These are phyloP conservation scores for Ceratorhiza oryzae-sativae DNA, from an alignment of 1,284 basidiomycete genomes.

Conservation along the genomic window DNA sequence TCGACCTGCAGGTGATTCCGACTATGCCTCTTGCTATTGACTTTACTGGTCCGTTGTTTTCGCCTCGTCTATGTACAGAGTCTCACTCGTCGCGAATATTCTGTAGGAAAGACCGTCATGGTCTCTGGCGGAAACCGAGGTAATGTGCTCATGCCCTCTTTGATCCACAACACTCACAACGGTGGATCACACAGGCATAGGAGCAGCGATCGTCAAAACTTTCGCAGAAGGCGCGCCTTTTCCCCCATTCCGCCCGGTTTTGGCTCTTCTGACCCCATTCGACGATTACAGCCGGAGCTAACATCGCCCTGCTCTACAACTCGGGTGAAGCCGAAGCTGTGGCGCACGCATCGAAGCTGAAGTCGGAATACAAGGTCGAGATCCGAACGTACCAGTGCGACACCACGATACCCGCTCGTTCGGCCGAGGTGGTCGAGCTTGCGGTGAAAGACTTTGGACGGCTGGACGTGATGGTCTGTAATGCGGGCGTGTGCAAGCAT, in stretches of 20 bases:
- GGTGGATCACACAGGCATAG: conserved; percentile 46
- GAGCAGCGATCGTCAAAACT: conserved; percentile 50
- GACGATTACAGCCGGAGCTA: conserved; percentile 34
- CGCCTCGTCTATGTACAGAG: neutral
- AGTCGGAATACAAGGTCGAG: conserved; percentile 39
- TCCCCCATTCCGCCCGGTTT: neutral
- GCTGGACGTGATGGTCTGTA: conserved; percentile 43
- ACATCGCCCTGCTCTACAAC: conserved; percentile 41
- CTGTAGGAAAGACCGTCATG: conserved; percentile 46
- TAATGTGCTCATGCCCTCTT: neutral
- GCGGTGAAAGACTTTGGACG: conserved; percentile 48
- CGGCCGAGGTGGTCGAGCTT: conserved; percentile 48
- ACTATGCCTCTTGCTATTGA: conserved; percentile 31
- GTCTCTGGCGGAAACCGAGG: conserved; percentile 48
- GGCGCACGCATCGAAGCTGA: conserved; percentile 42
- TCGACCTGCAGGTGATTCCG: no score
- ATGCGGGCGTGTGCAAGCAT: conserved; percentile 32
- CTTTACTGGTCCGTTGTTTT: conserved; percentile 8
- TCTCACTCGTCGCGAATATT: neutral
- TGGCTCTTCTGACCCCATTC: neutral
- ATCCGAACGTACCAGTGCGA: conserved; percentile 48
- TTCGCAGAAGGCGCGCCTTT: conserved; percentile 44
- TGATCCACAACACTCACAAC: neutral
- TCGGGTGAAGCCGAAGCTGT: conserved; percentile 48
- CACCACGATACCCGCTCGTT: conserved; percentile 45